Conservation (phyloP, 192 early-diverging fungal species). For the Spinellus fusiger region DNA sequence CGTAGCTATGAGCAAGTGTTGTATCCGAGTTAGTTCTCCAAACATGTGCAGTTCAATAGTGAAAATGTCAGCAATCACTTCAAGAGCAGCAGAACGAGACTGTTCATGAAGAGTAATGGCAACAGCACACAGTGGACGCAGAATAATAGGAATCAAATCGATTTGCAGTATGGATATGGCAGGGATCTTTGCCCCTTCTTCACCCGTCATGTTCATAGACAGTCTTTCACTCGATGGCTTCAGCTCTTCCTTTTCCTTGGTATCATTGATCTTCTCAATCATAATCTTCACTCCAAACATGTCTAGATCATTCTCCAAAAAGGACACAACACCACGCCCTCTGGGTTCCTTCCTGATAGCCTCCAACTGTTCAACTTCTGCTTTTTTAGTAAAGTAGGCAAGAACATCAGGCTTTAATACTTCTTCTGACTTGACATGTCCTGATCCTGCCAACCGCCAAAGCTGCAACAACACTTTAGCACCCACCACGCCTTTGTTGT, state of each 20-base stretch:
- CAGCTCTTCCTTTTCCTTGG: background rate
- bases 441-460: slow-evolving; percentile 41
- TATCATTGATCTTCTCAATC: slow-evolving; percentile 3
- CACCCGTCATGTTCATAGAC: too few species aligned
- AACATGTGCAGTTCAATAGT: slow-evolving; percentile 23
- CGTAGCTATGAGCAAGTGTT: slow-evolving; percentile 29
- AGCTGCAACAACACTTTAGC: slow-evolving; percentile 44
- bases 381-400: background rate
- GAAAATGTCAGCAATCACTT: slow-evolving; percentile 32
- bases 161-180: slow-evolving; percentile 5
- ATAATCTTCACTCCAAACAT: slow-evolving; percentile 1
- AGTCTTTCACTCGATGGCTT: too few species aligned
- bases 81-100: slow-evolving; percentile 26
- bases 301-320: background rate
- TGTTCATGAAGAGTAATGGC: slow-evolving; percentile 34
- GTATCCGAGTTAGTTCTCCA: slow-evolving; percentile 22
- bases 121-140: slow-evolving; percentile 32
- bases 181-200: slow-evolving; percentile 2
- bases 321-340: background rate
- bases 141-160: slow-evolving; percentile 21
- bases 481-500: slow-evolving; percentile 50
- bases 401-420: background rate
- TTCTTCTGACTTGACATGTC: background rate
- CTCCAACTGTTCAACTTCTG: background rate
- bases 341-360: background rate